Evolutionary conservation across 179 eudicot genomes (phyloP).

Genomic region (Amaranthus tricolor): DNA sequence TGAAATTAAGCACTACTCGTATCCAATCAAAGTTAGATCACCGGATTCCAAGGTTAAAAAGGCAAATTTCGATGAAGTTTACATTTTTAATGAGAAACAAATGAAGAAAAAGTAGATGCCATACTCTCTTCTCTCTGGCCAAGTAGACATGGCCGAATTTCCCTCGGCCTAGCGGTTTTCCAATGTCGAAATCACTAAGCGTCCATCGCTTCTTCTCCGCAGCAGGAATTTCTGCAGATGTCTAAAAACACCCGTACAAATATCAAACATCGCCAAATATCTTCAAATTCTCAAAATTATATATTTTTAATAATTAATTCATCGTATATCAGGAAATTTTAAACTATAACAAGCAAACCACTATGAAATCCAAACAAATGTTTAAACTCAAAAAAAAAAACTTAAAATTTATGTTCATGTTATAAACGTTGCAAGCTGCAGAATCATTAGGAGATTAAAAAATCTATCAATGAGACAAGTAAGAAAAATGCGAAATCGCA

Average conservation of each 20-base stretch:
- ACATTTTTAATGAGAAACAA: background rate
- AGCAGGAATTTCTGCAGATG: constrained; percentile 44
- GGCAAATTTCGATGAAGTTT: background rate
- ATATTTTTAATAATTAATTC: background rate
- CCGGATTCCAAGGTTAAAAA: too few species aligned
- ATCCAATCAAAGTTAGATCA: too few species aligned
- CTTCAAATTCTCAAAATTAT: too few species aligned
- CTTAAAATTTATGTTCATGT: background rate
- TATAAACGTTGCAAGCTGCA: too few species aligned
- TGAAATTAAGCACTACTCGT: too few species aligned
- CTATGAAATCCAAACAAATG: too few species aligned
- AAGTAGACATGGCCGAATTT: constrained; percentile 77
- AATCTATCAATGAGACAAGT: too few species aligned
- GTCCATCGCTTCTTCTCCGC: constrained; percentile 63
- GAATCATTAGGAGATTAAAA: too few species aligned
- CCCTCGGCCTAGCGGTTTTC: constrained; percentile 78
- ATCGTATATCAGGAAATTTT: background rate
- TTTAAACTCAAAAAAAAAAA: background rate
- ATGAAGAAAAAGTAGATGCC: constrained; percentile 2
- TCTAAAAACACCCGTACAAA: constrained; percentile 29
- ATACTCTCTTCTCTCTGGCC: constrained; percentile 72
- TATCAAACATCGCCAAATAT: background rate
- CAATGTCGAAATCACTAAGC: constrained; percentile 67
- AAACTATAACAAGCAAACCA: background rate
- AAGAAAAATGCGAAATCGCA: too few species aligned